Evolutionary conservation across 768 basidiomycete species (phyloP).

Genomic region (Gelatoporia subvermispora): DNA sequence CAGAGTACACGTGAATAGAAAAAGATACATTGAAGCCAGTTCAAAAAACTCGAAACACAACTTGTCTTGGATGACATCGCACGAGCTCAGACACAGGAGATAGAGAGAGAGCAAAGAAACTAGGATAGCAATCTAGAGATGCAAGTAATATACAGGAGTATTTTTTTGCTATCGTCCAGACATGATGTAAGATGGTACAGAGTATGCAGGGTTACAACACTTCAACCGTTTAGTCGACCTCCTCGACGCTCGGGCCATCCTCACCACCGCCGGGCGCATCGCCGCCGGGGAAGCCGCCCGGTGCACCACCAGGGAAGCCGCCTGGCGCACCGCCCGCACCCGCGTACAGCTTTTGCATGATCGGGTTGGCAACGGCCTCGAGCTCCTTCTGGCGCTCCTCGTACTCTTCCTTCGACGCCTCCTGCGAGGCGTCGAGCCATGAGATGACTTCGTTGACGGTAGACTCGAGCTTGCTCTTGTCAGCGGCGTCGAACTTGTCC

Average conservation of each 20-base stretch:
- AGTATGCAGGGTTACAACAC: conserved; percentile 1
- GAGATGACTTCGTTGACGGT: conserved; percentile 79
- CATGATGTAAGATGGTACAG: not conserved
- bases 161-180: conserved; percentile 10
- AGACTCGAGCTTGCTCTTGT: conserved; percentile 79
- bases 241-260: conserved; percentile 88
- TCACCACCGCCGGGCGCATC: conserved; percentile 54
- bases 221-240: conserved; percentile 61
- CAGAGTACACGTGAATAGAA: too few relatives aligned
- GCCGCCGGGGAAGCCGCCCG: conserved; percentile 63
- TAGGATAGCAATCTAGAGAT: conserved; percentile 7
- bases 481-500: conserved; percentile 79
- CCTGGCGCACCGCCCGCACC: conserved; percentile 53
- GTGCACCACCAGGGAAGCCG: conserved; percentile 37
- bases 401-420: conserved; percentile 93
- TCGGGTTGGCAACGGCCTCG: conserved; percentile 72
- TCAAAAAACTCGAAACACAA: too few relatives aligned
- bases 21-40: too few relatives aligned
- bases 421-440: conserved; percentile 84
- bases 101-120: conserved; percentile 5
- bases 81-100: too few relatives aligned
- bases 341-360: conserved; percentile 68
- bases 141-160: conserved; percentile 12
- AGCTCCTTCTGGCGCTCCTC: conserved; percentile 91
- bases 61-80: too few relatives aligned